Conservation (phyloP, 768 basidiomycete species). For the Strobilomyces dryophilus region DNA sequence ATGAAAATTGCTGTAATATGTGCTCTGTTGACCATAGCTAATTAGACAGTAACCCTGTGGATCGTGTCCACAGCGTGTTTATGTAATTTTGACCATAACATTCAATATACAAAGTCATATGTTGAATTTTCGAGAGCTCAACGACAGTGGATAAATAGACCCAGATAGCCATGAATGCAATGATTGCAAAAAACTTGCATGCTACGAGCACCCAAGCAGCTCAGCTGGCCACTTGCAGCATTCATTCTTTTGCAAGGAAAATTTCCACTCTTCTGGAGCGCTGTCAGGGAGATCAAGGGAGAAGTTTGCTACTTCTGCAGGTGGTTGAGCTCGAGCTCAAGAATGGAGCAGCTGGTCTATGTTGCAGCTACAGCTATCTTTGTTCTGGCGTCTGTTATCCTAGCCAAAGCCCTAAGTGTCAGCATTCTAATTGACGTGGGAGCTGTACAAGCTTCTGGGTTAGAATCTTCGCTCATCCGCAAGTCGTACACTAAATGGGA, state of each 20-base stretch:
- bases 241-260: conserved; percentile 72
- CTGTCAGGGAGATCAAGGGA: conserved; percentile 71
- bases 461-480: conserved; percentile 15
- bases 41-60: conserved; percentile 26
- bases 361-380: conserved; percentile 49
- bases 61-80: conserved; percentile 26
- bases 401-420: conserved; percentile 53
- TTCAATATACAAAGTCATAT: conserved; percentile 30
- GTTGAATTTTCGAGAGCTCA: conserved; percentile 2
- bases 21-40: too few relatives aligned
- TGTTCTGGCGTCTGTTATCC: conserved; percentile 50
- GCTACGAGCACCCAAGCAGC: conserved; percentile 56
- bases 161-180: conserved; percentile 52
- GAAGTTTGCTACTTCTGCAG: conserved; percentile 40
- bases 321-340: conserved; percentile 1
- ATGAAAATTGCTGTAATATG: too few relatives aligned
- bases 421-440: conserved; percentile 62
- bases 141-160: neutral
- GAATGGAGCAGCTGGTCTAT: conserved; percentile 44
- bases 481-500: conserved; percentile 1
- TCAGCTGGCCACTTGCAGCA: conserved; percentile 65
- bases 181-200: conserved; percentile 56
- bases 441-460: conserved; percentile 65
- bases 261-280: conserved; percentile 64
- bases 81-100: conserved; percentile 20